Evolutionary conservation across 805 yeast genomes (phyloP).

Genomic region (Pichia pseudocactophila): DNA sequence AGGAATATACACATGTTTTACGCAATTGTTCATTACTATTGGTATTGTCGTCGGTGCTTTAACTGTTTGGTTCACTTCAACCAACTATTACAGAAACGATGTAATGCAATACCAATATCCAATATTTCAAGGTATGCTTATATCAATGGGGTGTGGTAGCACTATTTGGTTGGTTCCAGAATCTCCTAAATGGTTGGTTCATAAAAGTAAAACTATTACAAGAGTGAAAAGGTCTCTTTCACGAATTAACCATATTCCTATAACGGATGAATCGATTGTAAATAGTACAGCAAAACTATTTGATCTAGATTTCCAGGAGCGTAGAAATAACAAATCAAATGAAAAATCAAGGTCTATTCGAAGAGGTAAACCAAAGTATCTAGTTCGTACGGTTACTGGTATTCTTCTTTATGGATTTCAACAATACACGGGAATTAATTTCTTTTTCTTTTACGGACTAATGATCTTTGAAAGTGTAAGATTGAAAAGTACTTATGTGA

Average conservation of each 20-base stretch:
- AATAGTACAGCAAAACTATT: conserved; percentile 17
- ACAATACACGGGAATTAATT: conserved; percentile 59
- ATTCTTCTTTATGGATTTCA: conserved; percentile 24
- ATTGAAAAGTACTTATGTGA: conserved; percentile 42
- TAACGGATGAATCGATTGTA: conserved; percentile 17
- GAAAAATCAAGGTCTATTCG: conserved; percentile 12
- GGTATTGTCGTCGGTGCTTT: conserved; percentile 28
- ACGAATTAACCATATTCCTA: conserved; percentile 13
- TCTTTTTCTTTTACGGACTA: conserved; percentile 61
- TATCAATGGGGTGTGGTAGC: conserved; percentile 3
- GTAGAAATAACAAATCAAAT: background rate
- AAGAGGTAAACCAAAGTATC: conserved; percentile 25
- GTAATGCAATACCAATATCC: conserved; percentile 19
- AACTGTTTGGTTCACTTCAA: conserved; percentile 16
- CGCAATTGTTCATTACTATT: conserved; percentile 27
- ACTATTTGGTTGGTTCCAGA: conserved; percentile 27
- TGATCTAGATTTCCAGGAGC: conserved; percentile 6
- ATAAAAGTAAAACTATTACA: conserved; percentile 5
- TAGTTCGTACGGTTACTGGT: conserved; percentile 24
- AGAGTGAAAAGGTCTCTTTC: conserved; percentile 17
- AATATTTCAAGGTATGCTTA: conserved; percentile 13
- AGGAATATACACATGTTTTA: conserved; percentile 26
- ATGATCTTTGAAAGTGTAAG: conserved; percentile 46
- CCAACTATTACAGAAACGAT: conserved; percentile 3
- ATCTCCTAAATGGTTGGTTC: conserved; percentile 26